A percentile compares a stretch with the other conserved stretches of the same genome.
These are phyloP conservation scores for Bretziella fagacearum DNA, from an alignment of 2,329 filamentous ascomycete genomes.

Conservation along the genomic window DNA sequence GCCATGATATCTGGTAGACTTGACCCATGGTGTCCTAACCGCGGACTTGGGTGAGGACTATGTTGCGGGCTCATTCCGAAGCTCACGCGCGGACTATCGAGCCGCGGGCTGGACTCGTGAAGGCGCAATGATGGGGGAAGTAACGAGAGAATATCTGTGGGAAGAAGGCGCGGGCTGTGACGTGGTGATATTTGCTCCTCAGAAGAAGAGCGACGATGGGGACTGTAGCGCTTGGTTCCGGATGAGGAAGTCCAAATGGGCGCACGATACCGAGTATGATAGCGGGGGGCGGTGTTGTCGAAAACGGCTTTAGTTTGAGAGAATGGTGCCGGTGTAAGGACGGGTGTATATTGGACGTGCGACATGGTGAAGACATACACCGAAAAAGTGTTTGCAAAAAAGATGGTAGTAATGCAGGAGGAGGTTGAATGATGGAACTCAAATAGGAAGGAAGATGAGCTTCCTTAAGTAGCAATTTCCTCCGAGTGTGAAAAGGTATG, in stretches of 20 bases:
- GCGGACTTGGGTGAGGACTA: background rate
- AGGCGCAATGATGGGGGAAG: background rate
- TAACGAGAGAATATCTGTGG: background rate
- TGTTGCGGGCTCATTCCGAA: background rate
- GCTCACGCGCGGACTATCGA: too few relatives aligned
- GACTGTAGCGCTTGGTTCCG: constrained; percentile 11
- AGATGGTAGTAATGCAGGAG: too few relatives aligned
- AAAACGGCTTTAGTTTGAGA: constrained; percentile 9
- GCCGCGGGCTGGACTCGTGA: background rate
- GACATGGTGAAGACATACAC: constrained; percentile 1
- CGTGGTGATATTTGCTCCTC: constrained; percentile 11
- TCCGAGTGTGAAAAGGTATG: too few relatives aligned
- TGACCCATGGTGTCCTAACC: background rate
- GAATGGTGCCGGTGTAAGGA: background rate
- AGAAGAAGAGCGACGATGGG: constrained; percentile 13
- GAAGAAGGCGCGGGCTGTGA: constrained; percentile 1
- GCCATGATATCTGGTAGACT: background rate
- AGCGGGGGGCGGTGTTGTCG: constrained; percentile 5
- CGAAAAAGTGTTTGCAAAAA: too few relatives aligned
- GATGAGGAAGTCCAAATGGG: constrained; percentile 8
- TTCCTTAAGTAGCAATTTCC: too few relatives aligned
- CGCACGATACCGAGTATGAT: constrained; percentile 8
- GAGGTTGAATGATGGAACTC: too few relatives aligned
- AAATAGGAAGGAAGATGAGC: too few relatives aligned
- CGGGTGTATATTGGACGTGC: constrained; percentile 3